Conservation (phyloP, 2,329 filamentous ascomycete species). For the Neonectria neomacrospora region DNA sequence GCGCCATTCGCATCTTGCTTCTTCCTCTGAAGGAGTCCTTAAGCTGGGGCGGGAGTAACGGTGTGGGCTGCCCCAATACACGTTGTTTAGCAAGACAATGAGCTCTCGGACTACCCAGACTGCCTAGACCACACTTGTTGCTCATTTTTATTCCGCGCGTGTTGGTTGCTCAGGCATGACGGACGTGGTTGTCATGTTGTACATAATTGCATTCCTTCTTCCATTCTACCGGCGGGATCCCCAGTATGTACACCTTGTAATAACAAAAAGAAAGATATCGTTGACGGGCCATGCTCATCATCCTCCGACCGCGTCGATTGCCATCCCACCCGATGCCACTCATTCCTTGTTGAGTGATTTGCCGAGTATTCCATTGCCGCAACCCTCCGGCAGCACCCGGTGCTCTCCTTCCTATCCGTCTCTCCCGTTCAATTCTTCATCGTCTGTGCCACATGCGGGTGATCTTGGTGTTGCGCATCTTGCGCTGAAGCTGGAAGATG, state of each 20-base stretch:
- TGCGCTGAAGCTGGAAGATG: conserved; percentile 81
- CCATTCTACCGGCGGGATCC: conserved; percentile 34
- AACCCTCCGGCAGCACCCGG: conserved; percentile 1
- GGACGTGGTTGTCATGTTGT: conserved; percentile 28
- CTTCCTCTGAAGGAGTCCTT: too few relatives aligned
- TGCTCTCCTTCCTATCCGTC: neutral
- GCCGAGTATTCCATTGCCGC: conserved; percentile 14
- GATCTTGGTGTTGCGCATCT: conserved; percentile 72
- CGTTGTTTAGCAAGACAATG: neutral
- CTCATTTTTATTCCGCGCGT: neutral
- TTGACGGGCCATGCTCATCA: conserved; percentile 20
- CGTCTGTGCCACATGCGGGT: conserved; percentile 69
- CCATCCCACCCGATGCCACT: conserved; percentile 15
- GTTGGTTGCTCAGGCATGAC: too few relatives aligned
- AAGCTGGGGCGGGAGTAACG: too few relatives aligned
- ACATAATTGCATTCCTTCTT: conserved; percentile 40
- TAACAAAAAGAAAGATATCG: conserved; percentile 37
- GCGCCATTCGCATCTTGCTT: neutral
- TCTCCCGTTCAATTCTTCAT: conserved; percentile 47
- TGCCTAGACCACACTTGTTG: neutral
- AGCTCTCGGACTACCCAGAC: neutral
- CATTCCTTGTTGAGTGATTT: conserved; percentile 22
- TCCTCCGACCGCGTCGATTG: conserved; percentile 24
- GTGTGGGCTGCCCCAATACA: neutral
- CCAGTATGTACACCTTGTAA: conserved; percentile 37